These are phyloP conservation scores for Purshia tridentata DNA, from an alignment of 306 rosid genomes.

Conservation along the genomic window DNA sequence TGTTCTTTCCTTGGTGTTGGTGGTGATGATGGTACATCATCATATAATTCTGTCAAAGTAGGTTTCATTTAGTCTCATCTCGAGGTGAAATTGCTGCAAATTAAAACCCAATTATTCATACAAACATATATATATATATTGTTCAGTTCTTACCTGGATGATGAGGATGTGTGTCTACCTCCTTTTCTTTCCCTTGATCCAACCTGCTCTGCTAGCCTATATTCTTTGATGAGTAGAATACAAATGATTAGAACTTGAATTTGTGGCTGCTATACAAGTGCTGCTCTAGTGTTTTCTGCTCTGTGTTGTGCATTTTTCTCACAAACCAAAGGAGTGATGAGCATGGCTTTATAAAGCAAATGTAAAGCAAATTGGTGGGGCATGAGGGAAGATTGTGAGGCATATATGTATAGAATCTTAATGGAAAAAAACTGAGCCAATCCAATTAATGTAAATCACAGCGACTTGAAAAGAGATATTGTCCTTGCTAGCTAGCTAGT, in stretches of 20 bases:
- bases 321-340: slow-evolving; percentile 37
- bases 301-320: slow-evolving; percentile 20
- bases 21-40: slow-evolving; percentile 58
- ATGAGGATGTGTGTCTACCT: neutral
- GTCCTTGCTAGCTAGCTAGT: slow-evolving; percentile 39
- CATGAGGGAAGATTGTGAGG: slow-evolving; percentile 17
- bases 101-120: no score
- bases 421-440: slow-evolving; percentile 20
- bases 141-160: neutral
- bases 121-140: neutral
- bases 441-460: slow-evolving; percentile 32
- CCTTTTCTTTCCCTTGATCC: neutral
- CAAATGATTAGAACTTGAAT: neutral
- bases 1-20: slow-evolving; percentile 51
- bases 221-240: neutral
- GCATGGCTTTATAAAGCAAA: slow-evolving; percentile 55
- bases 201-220: slow-evolving; percentile 14
- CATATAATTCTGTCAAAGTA: slow-evolving; percentile 7
- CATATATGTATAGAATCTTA: slow-evolving; percentile 46
- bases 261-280: no score
- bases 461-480: slow-evolving; percentile 56
- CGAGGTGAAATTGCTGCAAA: neutral
- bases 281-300: slow-evolving; percentile 1
- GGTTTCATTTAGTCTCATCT: neutral
- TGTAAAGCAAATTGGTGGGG: slow-evolving; percentile 1